These are phyloP conservation scores for Purshia tridentata DNA, from an alignment of 306 rosid genomes.

Conservation along the genomic window DNA sequence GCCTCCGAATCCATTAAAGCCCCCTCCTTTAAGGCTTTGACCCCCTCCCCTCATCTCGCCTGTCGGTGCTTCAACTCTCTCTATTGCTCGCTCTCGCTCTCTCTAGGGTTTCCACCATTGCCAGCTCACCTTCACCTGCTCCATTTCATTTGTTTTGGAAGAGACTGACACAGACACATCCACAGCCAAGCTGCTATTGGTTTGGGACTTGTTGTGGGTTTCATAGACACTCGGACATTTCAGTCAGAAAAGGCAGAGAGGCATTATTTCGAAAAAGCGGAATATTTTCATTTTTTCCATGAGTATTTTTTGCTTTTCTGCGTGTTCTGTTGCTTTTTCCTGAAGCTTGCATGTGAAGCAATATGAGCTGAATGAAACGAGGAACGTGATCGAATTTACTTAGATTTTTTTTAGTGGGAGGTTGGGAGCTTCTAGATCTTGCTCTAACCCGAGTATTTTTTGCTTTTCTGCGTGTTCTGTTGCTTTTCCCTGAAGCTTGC, in stretches of 20 bases:
- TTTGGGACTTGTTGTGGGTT: conserved; percentile 14
- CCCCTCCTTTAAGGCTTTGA: conserved; percentile 14
- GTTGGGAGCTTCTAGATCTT: conserved; percentile 35
- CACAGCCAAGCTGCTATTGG: conserved; percentile 12
- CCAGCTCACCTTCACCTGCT: neutral
- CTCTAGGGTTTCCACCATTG: conserved; percentile 35
- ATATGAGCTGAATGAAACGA: conserved; percentile 42
- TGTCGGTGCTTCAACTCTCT: conserved; percentile 29
- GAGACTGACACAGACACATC: conserved; percentile 2
- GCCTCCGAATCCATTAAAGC: conserved; percentile 32
- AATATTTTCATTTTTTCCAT: conserved; percentile 25
- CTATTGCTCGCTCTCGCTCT: conserved; percentile 6
- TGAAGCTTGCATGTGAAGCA: conserved; percentile 84
- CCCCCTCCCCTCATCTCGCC: neutral
- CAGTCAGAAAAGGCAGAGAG: conserved; percentile 15
- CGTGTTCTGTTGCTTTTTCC: conserved; percentile 39
- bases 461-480: too few relatives aligned
- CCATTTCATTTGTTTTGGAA: neutral
- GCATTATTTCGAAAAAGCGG: conserved; percentile 47
- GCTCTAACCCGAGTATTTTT: conserved; percentile 37
- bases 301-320: conserved; percentile 38
- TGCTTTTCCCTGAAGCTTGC: conserved; percentile 68
- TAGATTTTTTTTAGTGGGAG: conserved; percentile 25
- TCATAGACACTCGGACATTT: conserved; percentile 27
- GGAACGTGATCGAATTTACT: conserved; percentile 61